These are phyloP conservation scores for Pyrenochaeta sp. DNA, from an alignment of 2,329 filamentous ascomycete species.

Conservation along the genomic window DNA sequence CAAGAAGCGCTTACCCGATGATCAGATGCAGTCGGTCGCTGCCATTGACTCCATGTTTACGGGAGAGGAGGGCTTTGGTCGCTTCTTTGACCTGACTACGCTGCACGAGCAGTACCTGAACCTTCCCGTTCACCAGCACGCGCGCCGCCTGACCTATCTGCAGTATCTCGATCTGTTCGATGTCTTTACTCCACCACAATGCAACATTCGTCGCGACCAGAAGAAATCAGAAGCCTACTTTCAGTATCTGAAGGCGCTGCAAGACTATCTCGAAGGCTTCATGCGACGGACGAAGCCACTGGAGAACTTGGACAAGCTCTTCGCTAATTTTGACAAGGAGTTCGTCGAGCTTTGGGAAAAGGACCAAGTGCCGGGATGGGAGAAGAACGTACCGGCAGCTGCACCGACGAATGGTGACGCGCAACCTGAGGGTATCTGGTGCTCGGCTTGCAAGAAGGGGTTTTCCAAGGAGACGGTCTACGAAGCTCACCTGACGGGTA, in stretches of 20 bases:
- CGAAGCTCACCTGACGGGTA: slow-evolving; percentile 84
- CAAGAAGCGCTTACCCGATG: slow-evolving; percentile 72
- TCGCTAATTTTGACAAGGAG: slow-evolving; percentile 79
- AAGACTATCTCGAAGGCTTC: slow-evolving; percentile 86
- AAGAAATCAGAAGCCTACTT: slow-evolving; percentile 96
- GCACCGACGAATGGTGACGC: slow-evolving; percentile 60
- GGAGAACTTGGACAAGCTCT: slow-evolving; percentile 82
- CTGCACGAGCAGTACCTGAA: slow-evolving; percentile 92
- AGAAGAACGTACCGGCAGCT: slow-evolving; percentile 57
- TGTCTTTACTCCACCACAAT: slow-evolving; percentile 76
- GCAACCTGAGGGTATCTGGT: slow-evolving; percentile 77
- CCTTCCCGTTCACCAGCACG: slow-evolving; percentile 77
- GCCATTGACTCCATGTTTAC: slow-evolving; percentile 93
- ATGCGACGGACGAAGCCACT: slow-evolving; percentile 84
- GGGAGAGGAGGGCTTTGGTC: slow-evolving; percentile 91
- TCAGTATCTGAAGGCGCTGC: slow-evolving; percentile 81
- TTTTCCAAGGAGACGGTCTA: slow-evolving; percentile 97
- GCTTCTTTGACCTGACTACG: slow-evolving; percentile 87
- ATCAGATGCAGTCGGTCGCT: slow-evolving; percentile 67
- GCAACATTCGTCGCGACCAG: slow-evolving; percentile 78
- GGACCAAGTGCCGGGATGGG: slow-evolving; percentile 82
- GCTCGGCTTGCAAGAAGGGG: slow-evolving; percentile 88
- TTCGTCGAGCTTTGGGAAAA: slow-evolving; percentile 85
- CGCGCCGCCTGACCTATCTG: slow-evolving; percentile 77
- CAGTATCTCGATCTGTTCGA: slow-evolving; percentile 95